phyloP scores from a whole-genome alignment of 202 grass and related monocot genomes.

The Setaria italica region DNA sequence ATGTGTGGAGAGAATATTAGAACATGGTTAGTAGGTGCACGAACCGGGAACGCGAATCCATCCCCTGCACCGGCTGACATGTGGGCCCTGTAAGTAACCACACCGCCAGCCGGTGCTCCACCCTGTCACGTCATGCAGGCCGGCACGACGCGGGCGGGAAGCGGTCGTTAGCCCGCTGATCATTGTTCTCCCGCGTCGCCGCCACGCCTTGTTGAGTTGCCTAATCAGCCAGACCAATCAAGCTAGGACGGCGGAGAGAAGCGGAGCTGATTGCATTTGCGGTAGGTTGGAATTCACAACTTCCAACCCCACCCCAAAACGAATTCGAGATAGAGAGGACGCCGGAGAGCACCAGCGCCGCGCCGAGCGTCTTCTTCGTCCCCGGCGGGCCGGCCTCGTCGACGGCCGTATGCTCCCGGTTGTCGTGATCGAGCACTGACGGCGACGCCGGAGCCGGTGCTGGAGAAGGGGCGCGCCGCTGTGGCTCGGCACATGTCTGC shows the following conservation, averaged over 20 bases:
- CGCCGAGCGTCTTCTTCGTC: not conserved
- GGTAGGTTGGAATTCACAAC: not conserved
- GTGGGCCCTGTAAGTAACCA: not conserved
- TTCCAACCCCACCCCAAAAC: conserved; percentile 22
- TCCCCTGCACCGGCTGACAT: conserved; percentile 5
- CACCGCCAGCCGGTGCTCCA: conserved; percentile 8
- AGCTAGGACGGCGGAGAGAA: not conserved
- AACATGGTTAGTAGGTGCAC: conserved; percentile 36
- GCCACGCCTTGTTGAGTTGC: not conserved
- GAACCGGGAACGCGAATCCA: too few relatives aligned
- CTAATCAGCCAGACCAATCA: not conserved
- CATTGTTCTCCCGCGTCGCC: conserved; percentile 47
- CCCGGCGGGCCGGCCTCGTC: conserved; percentile 1
- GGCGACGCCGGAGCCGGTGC: not conserved
- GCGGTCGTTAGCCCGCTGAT: conserved; percentile 26
- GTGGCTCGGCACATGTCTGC: not conserved
- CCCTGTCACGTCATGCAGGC: conserved; percentile 52
- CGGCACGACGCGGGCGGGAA: conserved; percentile 45
- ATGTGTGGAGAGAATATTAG: conserved; percentile 46
- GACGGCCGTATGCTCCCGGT: not conserved
- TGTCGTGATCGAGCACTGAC: conserved; percentile 5
- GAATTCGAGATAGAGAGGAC: conserved; percentile 3
- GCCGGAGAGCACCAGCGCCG: not conserved
- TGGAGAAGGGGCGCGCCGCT: not conserved
- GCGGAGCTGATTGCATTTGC: conserved; percentile 32